phyloP scores from a whole-genome alignment of 2,329 filamentous ascomycete genomes.

The Fusarium gaditjirri region DNA sequence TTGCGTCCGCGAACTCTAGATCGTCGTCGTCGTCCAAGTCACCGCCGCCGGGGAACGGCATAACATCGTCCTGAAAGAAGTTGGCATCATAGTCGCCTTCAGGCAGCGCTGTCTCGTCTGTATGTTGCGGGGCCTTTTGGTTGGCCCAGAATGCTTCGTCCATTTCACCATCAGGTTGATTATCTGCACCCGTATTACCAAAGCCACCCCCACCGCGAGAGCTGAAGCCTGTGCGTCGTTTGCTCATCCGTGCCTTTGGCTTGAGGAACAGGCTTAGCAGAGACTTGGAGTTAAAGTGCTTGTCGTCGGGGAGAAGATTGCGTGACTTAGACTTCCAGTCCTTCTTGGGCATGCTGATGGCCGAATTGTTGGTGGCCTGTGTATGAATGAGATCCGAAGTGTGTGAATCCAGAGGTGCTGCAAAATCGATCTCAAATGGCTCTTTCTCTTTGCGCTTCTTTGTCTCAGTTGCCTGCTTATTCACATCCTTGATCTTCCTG shows the following conservation, averaged over 20 bases:
- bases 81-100: slow-evolving; percentile 93
- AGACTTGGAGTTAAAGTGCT: slow-evolving; percentile 96
- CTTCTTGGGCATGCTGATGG: slow-evolving; percentile 88
- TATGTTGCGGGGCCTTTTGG: slow-evolving; percentile 65
- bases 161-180: slow-evolving; percentile 78
- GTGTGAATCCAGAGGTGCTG: slow-evolving; percentile 75
- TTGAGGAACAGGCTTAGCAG: slow-evolving; percentile 92
- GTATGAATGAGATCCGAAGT: slow-evolving; percentile 84
- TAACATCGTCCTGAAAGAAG: slow-evolving; percentile 92
- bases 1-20: slow-evolving; percentile 80
- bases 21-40: slow-evolving; percentile 72
- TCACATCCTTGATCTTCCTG: slow-evolving; percentile 84
- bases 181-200: slow-evolving; percentile 56
- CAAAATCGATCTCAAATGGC: slow-evolving; percentile 93
- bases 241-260: slow-evolving; percentile 85
- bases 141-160: slow-evolving; percentile 96
- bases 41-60: slow-evolving; percentile 73
- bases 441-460: slow-evolving; percentile 93
- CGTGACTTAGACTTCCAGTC: slow-evolving; percentile 95
- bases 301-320: slow-evolving; percentile 95
- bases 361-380: slow-evolving; percentile 79
- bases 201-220: slow-evolving; percentile 54
- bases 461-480: slow-evolving; percentile 69
- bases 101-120: slow-evolving; percentile 66
- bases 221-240: slow-evolving; percentile 66